Base-by-base conservation (phyloP, 768 basidiomycete genomes). In the Punctularia strigosozonata region DNA sequence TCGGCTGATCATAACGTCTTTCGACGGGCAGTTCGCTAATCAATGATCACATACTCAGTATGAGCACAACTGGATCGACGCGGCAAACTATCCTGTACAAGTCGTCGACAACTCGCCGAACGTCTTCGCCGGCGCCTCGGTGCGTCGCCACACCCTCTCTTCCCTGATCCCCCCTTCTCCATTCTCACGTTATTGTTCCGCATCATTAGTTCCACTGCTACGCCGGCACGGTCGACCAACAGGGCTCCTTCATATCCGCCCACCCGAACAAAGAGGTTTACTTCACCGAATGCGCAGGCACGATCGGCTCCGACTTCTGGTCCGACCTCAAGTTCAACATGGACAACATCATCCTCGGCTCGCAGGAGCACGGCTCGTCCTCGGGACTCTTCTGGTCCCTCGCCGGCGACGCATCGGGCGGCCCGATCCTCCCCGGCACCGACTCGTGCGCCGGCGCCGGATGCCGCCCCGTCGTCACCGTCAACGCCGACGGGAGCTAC, bases 181-280 rank as follows among this genome's bases (percentile, higher is more conserved):
- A n/a, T n/a, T n/a, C n/a, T n/a, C n/a, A n/a, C n/a, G n/a, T n/a
- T n/a, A n/a, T n/a, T n/a, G n/a, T n/a, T n/a, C n/a, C n/a, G n/a
- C n/a, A n/a, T n/a, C n/a, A n/a, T n/a, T 60, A 76, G 0, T 85
- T 83, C 51, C 81, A 86, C 52, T 84, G 84, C 48, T 84, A 87
- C 41, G 60, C 55, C 6, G 81, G 80, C 2, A 57, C 50, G 19
- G 71, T 73, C 26, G 54, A 49, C 1, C 51, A 75, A 3, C 80
- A 83, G 52, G 65, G 69, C 31, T 49, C 52, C 1, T 84, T 81
- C 57, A 69, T 73, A 21, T 58, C 60, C 31, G 62, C 63, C 8
- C 80, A 62, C 43, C 77, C 79, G 1, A 53, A 53, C 42, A 80
- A 80, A 60, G 74, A 68, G 63, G 61, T 71, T 14, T 67, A 64